Conservation (phyloP, 129 eudicot species). For the Arctium minus region DNA sequence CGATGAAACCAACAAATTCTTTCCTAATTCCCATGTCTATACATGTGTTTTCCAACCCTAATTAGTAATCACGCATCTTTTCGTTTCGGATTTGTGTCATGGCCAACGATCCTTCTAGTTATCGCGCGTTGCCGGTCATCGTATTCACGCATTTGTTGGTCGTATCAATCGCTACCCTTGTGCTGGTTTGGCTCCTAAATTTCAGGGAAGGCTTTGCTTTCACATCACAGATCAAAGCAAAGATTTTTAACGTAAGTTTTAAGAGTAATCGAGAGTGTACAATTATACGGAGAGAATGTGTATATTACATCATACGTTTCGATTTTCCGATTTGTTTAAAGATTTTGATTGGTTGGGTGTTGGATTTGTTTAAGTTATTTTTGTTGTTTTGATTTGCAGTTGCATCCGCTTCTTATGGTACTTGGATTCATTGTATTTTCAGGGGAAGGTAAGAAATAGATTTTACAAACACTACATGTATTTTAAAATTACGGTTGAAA, state of each 20-base stretch:
- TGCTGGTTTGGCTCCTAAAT: slow-evolving; percentile 63
- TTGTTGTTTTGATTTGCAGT: slow-evolving; percentile 30
- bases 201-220: slow-evolving; percentile 70
- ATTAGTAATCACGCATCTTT: neutral
- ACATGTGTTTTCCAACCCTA: neutral
- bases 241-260: slow-evolving; percentile 62
- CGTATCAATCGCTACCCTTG: slow-evolving; percentile 38
- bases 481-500: no score
- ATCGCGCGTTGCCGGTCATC: slow-evolving; percentile 25
- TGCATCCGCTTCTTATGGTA: slow-evolving; percentile 72
- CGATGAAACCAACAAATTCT: slow-evolving; percentile 21
- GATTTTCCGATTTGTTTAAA: neutral
- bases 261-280: neutral
- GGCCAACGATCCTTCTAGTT: slow-evolving; percentile 16
- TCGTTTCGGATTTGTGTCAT: neutral
- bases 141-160: slow-evolving; percentile 56
- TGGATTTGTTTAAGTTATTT: neutral
- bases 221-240: slow-evolving; percentile 35
- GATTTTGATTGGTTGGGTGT: neutral
- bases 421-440: slow-evolving; percentile 57
- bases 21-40: slow-evolving; percentile 4
- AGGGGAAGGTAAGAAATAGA: slow-evolving; percentile 60
- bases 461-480: neutral
- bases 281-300: neutral
- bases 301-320: neutral